phyloP scores from a whole-genome alignment of 1,284 basidiomycete genomes.

The Ceratobasidium sp. region DNA sequence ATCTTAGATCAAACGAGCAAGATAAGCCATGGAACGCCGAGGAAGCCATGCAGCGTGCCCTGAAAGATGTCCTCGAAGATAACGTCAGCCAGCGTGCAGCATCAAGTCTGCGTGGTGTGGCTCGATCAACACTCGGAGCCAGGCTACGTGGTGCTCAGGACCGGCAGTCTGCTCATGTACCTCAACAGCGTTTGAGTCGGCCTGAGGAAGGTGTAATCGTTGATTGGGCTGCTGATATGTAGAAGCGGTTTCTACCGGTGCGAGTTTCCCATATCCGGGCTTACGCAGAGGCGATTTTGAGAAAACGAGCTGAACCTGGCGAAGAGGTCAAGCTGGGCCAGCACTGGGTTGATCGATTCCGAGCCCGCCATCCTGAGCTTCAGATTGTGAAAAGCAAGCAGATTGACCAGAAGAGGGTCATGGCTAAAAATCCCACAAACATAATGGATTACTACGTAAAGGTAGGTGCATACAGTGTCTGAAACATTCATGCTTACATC shows the following conservation, averaged over 20 bases:
- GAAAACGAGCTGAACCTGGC: neutral
- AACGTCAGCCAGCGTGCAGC: neutral
- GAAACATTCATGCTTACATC: neutral
- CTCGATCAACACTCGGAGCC: neutral
- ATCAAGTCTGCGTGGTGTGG: neutral
- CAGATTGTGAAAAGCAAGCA: neutral
- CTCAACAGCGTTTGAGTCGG: neutral
- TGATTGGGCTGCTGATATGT: neutral
- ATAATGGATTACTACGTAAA: conserved; percentile 23
- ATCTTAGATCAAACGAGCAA: too few relatives aligned
- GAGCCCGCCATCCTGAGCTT: conserved; percentile 6
- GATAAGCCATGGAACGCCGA: too few relatives aligned
- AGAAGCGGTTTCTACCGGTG: conserved; percentile 10
- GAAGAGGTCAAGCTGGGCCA: neutral
- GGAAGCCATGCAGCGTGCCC: too few relatives aligned
- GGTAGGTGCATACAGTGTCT: conserved; percentile 12
- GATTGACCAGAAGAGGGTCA: conserved; percentile 9
- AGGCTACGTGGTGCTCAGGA: neutral
- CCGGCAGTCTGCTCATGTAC: neutral
- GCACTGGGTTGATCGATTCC: conserved; percentile 19
- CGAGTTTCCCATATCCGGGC: neutral
- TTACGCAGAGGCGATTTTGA: neutral
- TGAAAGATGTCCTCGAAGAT: neutral
- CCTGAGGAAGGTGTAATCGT: neutral
- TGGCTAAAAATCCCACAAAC: conserved; percentile 23